phyloP scores from a whole-genome alignment of 2,329 filamentous ascomycete genomes.

The Fusarium sp. region DNA sequence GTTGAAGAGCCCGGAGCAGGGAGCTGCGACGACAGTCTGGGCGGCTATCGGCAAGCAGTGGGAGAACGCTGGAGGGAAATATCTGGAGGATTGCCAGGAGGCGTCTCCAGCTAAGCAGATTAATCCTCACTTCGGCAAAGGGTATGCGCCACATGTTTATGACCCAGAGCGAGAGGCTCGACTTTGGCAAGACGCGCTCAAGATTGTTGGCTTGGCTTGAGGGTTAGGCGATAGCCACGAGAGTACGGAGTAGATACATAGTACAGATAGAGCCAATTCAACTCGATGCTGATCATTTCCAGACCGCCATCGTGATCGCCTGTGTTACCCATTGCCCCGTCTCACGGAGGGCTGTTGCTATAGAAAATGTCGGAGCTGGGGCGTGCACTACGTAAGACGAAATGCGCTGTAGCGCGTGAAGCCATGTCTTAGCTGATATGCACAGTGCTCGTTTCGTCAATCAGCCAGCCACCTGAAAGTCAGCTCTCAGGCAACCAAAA shows the following conservation, averaged over 20 bases:
- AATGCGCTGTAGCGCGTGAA: neutral
- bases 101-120: neutral
- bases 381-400: neutral
- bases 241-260: neutral
- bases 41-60: slow-evolving; percentile 31
- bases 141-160: slow-evolving; percentile 17
- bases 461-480: neutral
- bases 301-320: neutral
- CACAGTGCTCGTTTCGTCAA: neutral
- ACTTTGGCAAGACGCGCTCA: slow-evolving; percentile 31
- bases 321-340: neutral
- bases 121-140: neutral
- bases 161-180: slow-evolving; percentile 15
- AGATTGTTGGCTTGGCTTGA: slow-evolving; percentile 25
- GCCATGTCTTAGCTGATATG: neutral
- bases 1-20: slow-evolving; percentile 25
- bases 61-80: slow-evolving; percentile 30
- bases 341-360: neutral
- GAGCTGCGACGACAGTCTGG: slow-evolving; percentile 36
- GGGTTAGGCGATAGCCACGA: neutral
- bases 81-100: slow-evolving; percentile 22
- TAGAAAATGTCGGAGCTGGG: neutral
- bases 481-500: neutral
- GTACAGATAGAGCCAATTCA: neutral
- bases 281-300: neutral